Percentiles rank a stretch among this genome's conserved stretches.
Evolutionary conservation across 768 basidiomycete genomes (phyloP).

Genomic region (Dacryopinax spathularia): DNA sequence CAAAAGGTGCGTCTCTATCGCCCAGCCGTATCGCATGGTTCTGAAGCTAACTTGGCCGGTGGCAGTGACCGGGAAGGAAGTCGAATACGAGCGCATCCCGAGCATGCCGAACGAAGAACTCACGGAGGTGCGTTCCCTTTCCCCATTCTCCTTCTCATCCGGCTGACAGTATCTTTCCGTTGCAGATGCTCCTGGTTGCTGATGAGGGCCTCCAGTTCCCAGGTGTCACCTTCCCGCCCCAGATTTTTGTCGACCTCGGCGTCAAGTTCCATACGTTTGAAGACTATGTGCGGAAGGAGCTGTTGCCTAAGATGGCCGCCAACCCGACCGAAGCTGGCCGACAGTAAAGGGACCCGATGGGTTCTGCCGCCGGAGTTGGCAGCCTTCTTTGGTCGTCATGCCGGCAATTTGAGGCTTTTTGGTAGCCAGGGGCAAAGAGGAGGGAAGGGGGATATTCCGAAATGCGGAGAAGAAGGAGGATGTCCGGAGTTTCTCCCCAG

Average conservation of each 20-base stretch:
- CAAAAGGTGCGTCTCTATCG: slow-evolving; percentile 5
- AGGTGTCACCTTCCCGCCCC: neutral
- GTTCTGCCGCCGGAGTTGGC: no score
- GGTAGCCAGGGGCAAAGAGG: no score
- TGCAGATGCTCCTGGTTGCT: neutral
- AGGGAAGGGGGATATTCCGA: no score
- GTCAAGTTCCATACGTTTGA: neutral
- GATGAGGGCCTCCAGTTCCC: neutral
- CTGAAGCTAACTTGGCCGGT: neutral
- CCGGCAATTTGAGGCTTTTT: no score
- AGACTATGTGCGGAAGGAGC: neutral
- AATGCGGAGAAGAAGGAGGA: no score
- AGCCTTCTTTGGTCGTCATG: no score
- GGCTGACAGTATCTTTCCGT: neutral
- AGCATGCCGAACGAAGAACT: neutral
- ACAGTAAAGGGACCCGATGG: no score
- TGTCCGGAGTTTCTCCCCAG: no score
- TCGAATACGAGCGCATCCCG: neutral
- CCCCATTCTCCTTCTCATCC: neutral
- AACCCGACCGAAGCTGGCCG: neutral
- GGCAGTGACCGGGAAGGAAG: neutral
- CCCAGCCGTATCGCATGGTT: neutral
- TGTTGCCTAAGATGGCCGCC: neutral
- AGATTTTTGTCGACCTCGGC: neutral
- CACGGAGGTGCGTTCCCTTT: neutral